Conservation (phyloP, 2,329 filamentous ascomycete genomes). For the Aspergillus ruber region DNA sequence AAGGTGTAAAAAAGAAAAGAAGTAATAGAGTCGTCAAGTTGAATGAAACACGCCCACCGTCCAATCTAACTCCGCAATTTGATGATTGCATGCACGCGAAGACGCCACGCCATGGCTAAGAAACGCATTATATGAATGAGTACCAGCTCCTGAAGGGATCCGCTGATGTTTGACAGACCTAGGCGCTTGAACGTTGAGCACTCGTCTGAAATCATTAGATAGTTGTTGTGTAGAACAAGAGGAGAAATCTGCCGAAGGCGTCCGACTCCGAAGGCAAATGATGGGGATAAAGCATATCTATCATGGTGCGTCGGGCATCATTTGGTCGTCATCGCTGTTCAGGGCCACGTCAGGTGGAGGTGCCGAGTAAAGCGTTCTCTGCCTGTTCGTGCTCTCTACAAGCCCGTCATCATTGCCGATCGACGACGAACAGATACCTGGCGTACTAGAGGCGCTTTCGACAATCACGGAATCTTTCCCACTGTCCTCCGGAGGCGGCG, state of each 20-base stretch:
- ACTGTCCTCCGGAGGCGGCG: conserved; percentile 55
- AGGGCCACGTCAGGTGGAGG: conserved; percentile 22
- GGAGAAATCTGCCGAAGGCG: neutral
- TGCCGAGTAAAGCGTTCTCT: conserved; percentile 25
- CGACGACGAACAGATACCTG: conserved; percentile 17
- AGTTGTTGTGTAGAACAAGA: neutral
- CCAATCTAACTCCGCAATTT: conserved; percentile 11
- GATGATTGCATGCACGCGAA: neutral
- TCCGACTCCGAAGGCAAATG: neutral
- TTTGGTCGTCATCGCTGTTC: conserved; percentile 24
- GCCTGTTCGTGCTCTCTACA: conserved; percentile 8
- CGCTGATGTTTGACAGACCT: conserved; percentile 6
- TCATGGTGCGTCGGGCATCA: conserved; percentile 28
- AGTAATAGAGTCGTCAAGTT: conserved; percentile 2
- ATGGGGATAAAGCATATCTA: neutral
- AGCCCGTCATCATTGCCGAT: conserved; percentile 12
- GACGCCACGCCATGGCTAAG: neutral
- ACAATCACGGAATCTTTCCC: conserved; percentile 20
- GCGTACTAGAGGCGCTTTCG: conserved; percentile 29
- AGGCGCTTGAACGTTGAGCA: no score
- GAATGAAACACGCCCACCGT: conserved; percentile 5
- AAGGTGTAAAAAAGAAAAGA: no score
- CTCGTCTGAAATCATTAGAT: no score
- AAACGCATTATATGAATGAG: conserved; percentile 3
- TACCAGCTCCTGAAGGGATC: conserved; percentile 17